Conservation (phyloP, 2,329 filamentous ascomycete species). For the Westerdykella sp. region DNA sequence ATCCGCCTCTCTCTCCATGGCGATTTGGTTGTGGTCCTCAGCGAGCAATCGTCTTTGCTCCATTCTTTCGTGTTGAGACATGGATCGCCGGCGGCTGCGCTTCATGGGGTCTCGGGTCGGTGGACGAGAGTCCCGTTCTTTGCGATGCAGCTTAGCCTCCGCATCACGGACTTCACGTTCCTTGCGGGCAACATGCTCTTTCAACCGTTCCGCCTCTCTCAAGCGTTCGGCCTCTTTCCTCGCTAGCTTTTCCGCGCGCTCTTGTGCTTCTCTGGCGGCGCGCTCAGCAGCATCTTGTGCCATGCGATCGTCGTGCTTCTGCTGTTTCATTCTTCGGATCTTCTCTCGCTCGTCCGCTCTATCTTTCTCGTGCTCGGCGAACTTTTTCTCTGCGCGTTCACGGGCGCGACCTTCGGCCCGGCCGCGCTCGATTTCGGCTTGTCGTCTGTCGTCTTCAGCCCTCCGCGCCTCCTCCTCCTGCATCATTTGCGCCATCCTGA, state of each 20-base stretch:
- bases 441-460: constrained; percentile 2
- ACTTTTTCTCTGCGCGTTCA: constrained; percentile 15
- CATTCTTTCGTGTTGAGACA: constrained; percentile 12
- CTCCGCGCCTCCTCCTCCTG: constrained; percentile 1
- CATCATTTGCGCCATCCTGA: constrained; percentile 8
- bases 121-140: constrained; percentile 5
- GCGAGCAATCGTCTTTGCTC: constrained; percentile 16
- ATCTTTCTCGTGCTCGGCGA: constrained; percentile 16
- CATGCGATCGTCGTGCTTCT: constrained; percentile 1
- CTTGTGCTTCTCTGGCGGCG: constrained; percentile 3
- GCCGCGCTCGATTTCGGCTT: constrained; percentile 23
- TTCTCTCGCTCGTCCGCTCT: constrained; percentile 6
- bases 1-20: constrained; percentile 15
- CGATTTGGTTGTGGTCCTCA: constrained; percentile 18
- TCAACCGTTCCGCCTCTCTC: not conserved
- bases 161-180: constrained; percentile 11
- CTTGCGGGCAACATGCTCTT: constrained; percentile 2
- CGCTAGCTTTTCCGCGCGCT: constrained; percentile 5
- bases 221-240: constrained; percentile 7
- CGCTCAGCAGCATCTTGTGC: constrained; percentile 7
- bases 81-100: constrained; percentile 14
- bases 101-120: constrained; percentile 13
- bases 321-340: constrained; percentile 1
- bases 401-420: constrained; percentile 17
- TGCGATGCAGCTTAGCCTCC: not conserved